Base-by-base conservation (phyloP, 108 stramenopile genomes). In the Nannochloropsis oceanica region DNA sequence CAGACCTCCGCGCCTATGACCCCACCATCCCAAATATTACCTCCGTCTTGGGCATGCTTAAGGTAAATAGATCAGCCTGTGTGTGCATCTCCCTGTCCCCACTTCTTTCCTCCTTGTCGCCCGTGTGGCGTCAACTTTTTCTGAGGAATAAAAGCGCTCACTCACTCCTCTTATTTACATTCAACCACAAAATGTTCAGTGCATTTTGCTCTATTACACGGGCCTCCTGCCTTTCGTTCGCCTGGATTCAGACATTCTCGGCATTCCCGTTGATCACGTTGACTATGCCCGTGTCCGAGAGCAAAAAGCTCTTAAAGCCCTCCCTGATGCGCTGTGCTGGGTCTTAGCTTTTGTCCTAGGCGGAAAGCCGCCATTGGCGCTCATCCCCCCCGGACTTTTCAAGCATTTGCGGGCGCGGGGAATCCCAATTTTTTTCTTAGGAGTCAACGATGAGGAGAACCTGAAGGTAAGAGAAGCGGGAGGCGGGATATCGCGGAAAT, bases 201-300 rank as follows among this genome's bases (percentile, higher is more conserved):
- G 59, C n/a, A 73, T 87, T 13, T 26, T 83, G 22, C 27, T 81
- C 10, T 89, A 85, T 73, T 59, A 87, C 43, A 22, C 79, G 22
- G 89, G 89, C 12, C 24, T 89, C 22, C 79, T 89, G 18, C 86
- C 89, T 27, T 83, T 86, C 18, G 83, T 89, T 8, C 79, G 42
- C 8, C 24, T 89, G 26, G 84, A 89, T 25, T 43, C 82, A 27
- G 83, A 85, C 18, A 83, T 87, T 26, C 42, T 83, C n/a, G 89
- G 85, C 0, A 80, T 89, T 20, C 82, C 86, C 8, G 26, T 83
- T 27, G 86, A 84, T 14, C n/a, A 44, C 25, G 85, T 86, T 5
- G 73, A 85, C 43, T 43, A 44, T 13, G 82, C n/a, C 25, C 13
- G 81, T 12, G 25, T 83, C 43, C 7, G 59, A 73, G 59, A 73